Evolutionary conservation across 768 basidiomycete species (phyloP), one percentile per base, ranked within the genome.

Genomic region (Lentinula boryana): DNA sequence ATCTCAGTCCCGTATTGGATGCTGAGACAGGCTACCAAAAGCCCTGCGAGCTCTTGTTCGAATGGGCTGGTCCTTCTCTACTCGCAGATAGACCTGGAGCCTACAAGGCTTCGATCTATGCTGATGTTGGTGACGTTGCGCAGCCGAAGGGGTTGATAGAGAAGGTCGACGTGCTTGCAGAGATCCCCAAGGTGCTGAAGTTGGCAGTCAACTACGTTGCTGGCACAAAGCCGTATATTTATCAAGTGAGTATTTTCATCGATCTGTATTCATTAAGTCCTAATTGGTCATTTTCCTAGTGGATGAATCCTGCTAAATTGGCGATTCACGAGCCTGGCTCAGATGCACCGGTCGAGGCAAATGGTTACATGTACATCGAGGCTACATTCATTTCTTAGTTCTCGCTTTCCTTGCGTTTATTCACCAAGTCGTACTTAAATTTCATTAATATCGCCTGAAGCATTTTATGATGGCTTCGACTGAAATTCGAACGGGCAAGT

Each of bases 111-210:
- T 79, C 78, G 21, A 63, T 91, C 40, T 66, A 76, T 21, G 75
- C 81, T 36, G 82, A 87, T 60, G 73, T 94, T 49, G 88, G 91
- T 27, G 70, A 75, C 54, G 74, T 83, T 31, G 72, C 75, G 58
- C 70, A 74, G n/a, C 84, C 86, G 13, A 85, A 84, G 41, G 93
- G 93, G 0, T 75, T 97, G 65, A 81, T 95, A 55, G 92, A 94
- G 72, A 95, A 96, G 74, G 92, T 98, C 31, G 95, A 99, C 68
- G 86, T 98, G 2, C 82, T 99, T 8, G 95, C 91, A 5, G 95
- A 99, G 77, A 92, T 97, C 64, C 97, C 97, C 10, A 87, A 88
- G 62, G 86, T 96, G 58, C 75, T 99, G 71, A 93, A 94, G 78
- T 85, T 94, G 72, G 88, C 94, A 63, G 87, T 99, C 65, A 93